Conservation (phyloP, 2,329 filamentous ascomycete genomes). For the Fusarium guadeloupense region DNA sequence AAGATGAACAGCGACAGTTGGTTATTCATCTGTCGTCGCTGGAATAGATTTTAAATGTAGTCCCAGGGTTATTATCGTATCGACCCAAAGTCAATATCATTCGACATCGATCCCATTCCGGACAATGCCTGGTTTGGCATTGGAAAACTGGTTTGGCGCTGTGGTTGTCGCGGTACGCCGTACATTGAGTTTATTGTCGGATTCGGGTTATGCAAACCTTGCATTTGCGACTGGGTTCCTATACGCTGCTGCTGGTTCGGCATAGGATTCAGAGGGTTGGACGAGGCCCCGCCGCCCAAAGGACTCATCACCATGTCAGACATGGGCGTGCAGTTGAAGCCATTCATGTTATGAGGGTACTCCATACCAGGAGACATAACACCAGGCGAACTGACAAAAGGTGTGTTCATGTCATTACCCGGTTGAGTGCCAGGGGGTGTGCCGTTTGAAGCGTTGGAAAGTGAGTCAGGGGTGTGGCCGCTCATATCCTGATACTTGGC, state of each 20-base stretch:
- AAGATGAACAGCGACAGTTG: not conserved
- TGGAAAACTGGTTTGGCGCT: conserved; percentile 48
- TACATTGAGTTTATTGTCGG: conserved; percentile 41
- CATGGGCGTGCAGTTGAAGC: conserved; percentile 57
- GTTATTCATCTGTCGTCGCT: not conserved
- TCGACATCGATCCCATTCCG: conserved; percentile 44
- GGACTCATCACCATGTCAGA: conserved; percentile 65
- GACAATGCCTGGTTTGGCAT: conserved; percentile 44
- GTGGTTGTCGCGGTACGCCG: conserved; percentile 40
- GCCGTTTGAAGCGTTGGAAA: conserved; percentile 44
- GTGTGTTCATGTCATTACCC: conserved; percentile 54
- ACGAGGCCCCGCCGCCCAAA: conserved; percentile 47
- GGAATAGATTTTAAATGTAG: not conserved
- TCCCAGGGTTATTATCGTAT: conserved; percentile 13
- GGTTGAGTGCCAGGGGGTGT: conserved; percentile 45
- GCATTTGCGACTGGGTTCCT: conserved; percentile 47
- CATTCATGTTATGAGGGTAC: conserved; percentile 55
- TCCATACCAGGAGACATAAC: conserved; percentile 65
- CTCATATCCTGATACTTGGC: conserved; percentile 51
- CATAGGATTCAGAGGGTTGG: conserved; percentile 35
- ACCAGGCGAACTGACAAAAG: conserved; percentile 62
- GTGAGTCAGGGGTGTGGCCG: conserved; percentile 48
- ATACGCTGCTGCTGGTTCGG: conserved; percentile 42
- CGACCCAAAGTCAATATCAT: conserved; percentile 42
- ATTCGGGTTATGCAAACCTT: conserved; percentile 41